Base-by-base conservation (phyloP, 2,329 filamentous ascomycete species). In the Scedosporium minutisporum region DNA sequence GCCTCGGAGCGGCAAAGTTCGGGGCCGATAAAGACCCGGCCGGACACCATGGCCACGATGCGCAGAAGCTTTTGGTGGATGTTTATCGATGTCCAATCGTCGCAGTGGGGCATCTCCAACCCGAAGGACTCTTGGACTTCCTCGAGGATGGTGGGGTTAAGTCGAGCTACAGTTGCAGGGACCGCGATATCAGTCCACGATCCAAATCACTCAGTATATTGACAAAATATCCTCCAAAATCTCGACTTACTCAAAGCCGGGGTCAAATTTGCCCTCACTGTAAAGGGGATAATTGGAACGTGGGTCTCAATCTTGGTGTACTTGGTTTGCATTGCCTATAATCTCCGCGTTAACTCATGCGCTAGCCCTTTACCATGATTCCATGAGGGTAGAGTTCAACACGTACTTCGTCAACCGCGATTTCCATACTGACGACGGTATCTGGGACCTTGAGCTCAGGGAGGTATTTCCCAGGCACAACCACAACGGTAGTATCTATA, bases 21-120 rank as follows among this genome's bases (percentile, higher is more conserved):
- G 1, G 76, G 68, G 4, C 79, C 80, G 25, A 82, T 71, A 60
- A 82, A 82, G 33, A 81, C 69, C 7, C 76, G 72, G 2, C 79
- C 79, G 0, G 77, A 79, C 0, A 77, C 73, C 64, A 75, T 75
- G 58, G 76, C 78, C 0, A 82, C 75, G 41, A 82, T 75, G n/a
- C 76, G 75, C 2, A 80, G 70, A 3, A 82, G 67, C 9, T 70
- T 73, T 9, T 70, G 64, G 68, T 77, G 72, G 38, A 79, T 73
- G 14, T 73, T 72, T 44, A 79, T 68, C 1, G 71, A 60, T 0
- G 71, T 76, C 76, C 77, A 81, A 44, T 76, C 74, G 12, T 69
- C 64, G 53, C 71, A 73, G 0, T 68, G 67, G 0, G 74, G 74
- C 1, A 80, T 64, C 58, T 74, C 73, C 2, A 69, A 65, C 0